Percentiles rank a stretch among this genome's conserved stretches.
Evolutionary conservation across 208 protist genomes (phyloP).

Genomic region (Wallacemonas sp.): DNA sequence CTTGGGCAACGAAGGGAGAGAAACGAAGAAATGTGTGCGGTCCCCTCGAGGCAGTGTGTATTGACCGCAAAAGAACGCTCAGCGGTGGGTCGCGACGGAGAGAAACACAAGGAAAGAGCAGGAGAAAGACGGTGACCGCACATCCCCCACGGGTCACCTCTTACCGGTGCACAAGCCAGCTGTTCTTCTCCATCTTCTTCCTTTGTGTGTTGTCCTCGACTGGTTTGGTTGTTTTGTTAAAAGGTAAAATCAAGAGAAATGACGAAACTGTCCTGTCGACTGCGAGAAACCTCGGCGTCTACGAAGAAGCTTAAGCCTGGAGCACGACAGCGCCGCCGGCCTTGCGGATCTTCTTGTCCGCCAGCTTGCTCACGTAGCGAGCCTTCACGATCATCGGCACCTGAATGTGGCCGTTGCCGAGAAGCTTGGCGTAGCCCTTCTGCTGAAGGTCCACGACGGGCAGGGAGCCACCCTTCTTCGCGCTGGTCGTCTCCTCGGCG

Average conservation of each 20-base stretch:
- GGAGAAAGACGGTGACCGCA: too few relatives aligned
- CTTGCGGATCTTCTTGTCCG: slow-evolving; percentile 99
- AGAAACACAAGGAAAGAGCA: too few relatives aligned
- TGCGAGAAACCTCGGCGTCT: background rate
- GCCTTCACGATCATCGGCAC: slow-evolving; percentile 99
- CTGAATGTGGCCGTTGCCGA: slow-evolving; percentile 98
- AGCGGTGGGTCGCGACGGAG: too few relatives aligned
- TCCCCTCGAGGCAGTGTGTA: too few relatives aligned
- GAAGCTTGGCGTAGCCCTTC: slow-evolving; percentile 99
- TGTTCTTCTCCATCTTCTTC: too few relatives aligned
- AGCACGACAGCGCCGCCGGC: slow-evolving; percentile 98
- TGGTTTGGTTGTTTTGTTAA: background rate
- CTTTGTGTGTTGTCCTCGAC: too few relatives aligned
- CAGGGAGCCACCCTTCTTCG: slow-evolving; percentile 86
- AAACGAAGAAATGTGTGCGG: too few relatives aligned
- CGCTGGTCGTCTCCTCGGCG: slow-evolving; percentile 80
- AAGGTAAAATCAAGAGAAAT: slow-evolving; percentile 22
- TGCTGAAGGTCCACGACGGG: slow-evolving; percentile 98
- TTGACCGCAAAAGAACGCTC: too few relatives aligned
- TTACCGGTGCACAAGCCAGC: too few relatives aligned
- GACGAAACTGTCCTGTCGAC: slow-evolving; percentile 84
- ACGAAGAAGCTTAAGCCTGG: slow-evolving; percentile 88
- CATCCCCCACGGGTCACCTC: too few relatives aligned
- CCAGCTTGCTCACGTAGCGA: slow-evolving; percentile 98
- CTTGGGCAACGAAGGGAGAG: too few relatives aligned